Conservation (phyloP, 164 flowering plant genomes). For the Kalanchoe fedtschenkoi region DNA sequence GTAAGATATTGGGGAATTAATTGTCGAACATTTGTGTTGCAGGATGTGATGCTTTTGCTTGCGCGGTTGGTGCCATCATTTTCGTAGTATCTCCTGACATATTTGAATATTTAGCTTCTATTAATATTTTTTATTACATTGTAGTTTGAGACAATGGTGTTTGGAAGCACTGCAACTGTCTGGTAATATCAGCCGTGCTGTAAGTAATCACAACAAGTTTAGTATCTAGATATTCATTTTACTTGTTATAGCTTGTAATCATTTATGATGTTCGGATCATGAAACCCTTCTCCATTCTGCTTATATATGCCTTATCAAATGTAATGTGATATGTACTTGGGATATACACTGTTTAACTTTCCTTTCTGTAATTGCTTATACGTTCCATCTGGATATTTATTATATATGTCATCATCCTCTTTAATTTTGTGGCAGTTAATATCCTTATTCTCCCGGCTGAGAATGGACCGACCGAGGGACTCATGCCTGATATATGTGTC, state of each 20-base stretch:
- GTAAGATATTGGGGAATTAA: no score
- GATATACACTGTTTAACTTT: no score
- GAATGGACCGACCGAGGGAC: constrained; percentile 99
- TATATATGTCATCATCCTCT: background rate
- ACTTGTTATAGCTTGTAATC: background rate
- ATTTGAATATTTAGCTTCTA: no score
- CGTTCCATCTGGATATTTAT: background rate
- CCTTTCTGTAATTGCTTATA: no score
- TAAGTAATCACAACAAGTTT: constrained; percentile 43
- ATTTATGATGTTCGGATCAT: background rate
- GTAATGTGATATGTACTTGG: no score
- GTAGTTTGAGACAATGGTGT: constrained; percentile 84
- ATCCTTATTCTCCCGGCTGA: constrained; percentile 82
- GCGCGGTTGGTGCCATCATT: constrained; percentile 53
- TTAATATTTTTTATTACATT: constrained; percentile 8
- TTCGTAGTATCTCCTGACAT: constrained; percentile 4
- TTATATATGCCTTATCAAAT: no score
- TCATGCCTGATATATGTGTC: constrained; percentile 73
- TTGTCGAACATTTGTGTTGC: constrained; percentile 26
- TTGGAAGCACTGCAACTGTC: constrained; percentile 93
- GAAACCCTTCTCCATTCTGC: no score
- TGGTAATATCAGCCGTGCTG: constrained; percentile 86
- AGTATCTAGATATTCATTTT: background rate
- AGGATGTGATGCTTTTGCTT: constrained; percentile 99
- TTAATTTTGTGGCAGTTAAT: constrained; percentile 52